Conservation (phyloP, 2,329 filamentous ascomycete genomes). For the Fusarium austroafricanum region DNA sequence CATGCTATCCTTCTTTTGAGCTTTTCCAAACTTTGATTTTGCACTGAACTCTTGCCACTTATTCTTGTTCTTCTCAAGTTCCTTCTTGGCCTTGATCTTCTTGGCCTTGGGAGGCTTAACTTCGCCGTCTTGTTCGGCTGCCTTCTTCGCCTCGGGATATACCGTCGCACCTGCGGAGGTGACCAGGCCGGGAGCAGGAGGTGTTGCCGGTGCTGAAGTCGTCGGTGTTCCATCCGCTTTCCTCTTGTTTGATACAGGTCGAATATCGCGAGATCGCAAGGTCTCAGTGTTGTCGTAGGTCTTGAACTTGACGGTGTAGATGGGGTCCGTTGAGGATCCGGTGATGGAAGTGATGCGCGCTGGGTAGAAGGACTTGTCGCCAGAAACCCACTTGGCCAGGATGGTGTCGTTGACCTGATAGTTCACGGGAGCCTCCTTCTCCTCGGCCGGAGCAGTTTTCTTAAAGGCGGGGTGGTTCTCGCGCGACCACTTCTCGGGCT, state of each 20-base stretch:
- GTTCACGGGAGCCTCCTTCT: slow-evolving; percentile 60
- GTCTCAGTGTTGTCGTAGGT: slow-evolving; percentile 89
- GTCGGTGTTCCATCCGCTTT: slow-evolving; percentile 83
- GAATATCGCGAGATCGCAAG: slow-evolving; percentile 83
- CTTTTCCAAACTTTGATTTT: slow-evolving; percentile 77
- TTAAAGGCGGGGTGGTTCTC: slow-evolving; percentile 84
- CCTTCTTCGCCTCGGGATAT: slow-evolving; percentile 71
- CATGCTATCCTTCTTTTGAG: slow-evolving; percentile 91
- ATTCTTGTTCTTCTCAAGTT: slow-evolving; percentile 88
- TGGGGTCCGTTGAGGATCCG: slow-evolving; percentile 87
- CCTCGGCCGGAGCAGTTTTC: slow-evolving; percentile 61
- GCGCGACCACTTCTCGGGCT: slow-evolving; percentile 79
- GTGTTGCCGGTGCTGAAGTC: slow-evolving; percentile 52
- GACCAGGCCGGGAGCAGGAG: slow-evolving; percentile 58
- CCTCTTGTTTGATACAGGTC: slow-evolving; percentile 82
- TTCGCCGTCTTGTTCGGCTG: slow-evolving; percentile 72
- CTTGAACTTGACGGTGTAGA: slow-evolving; percentile 96
- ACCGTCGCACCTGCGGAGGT: slow-evolving; percentile 67
- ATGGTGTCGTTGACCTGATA: slow-evolving; percentile 93
- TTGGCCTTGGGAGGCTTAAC: slow-evolving; percentile 82
- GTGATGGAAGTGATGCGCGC: slow-evolving; percentile 94
- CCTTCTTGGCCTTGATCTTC: slow-evolving; percentile 90
- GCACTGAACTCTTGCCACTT: slow-evolving; percentile 95
- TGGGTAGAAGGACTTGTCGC: slow-evolving; percentile 90
- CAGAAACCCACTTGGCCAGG: slow-evolving; percentile 89